Evolutionary conservation across 2,329 filamentous ascomycete genomes (phyloP), one percentile per base, ranked within the genome.

Genomic region (Aspergillus chevalieri): DNA sequence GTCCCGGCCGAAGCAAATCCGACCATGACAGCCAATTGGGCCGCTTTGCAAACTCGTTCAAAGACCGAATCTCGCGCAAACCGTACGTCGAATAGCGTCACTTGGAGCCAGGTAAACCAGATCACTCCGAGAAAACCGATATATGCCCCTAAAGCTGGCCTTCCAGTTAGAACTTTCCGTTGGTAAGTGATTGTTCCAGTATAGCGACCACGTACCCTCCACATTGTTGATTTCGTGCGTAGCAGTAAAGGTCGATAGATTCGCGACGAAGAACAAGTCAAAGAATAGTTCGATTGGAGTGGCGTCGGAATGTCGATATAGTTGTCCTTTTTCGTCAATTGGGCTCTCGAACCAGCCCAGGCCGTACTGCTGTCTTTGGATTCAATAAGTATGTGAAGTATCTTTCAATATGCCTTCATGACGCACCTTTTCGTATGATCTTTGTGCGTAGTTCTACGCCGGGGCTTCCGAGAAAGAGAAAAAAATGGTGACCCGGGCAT

Each of bases 101-200:
- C 78, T 51, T 83, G 73, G 33, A 85, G 75, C 84, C 84, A 86
- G n/a, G 80, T 85, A 51, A 84, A 78, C 83, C 83, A 86, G 5
- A 86, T 69, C 15, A 86, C 71, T 19, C 78, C 66, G 59, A 82
- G 75, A 62, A 78, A 80, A 39, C 79, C 70, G 47, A 80, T 68
- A 58, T 81, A 77, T 33, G 74, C 67, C 44, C 64, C 64, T 12
- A 76, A 51, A 46, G 65, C 70, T 74, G 44, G 22, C 22, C 34
- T 28, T 15, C 28, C 34, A 46, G 50, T 63, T 52, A 62, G 55
- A 47, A 41, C 21, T 14, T 9, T 10, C 8, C 6, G 17, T 17
- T 19, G 19, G 2, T 7, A 8, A 38, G n/a, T n/a, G 12, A 28
- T 30, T 3, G 10, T 9, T 9, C 10, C 26, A 30, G 10, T 12